phyloP scores from a whole-genome alignment of 495 filamentous ascomycete species.

The Aspergillus bridgeri region DNA sequence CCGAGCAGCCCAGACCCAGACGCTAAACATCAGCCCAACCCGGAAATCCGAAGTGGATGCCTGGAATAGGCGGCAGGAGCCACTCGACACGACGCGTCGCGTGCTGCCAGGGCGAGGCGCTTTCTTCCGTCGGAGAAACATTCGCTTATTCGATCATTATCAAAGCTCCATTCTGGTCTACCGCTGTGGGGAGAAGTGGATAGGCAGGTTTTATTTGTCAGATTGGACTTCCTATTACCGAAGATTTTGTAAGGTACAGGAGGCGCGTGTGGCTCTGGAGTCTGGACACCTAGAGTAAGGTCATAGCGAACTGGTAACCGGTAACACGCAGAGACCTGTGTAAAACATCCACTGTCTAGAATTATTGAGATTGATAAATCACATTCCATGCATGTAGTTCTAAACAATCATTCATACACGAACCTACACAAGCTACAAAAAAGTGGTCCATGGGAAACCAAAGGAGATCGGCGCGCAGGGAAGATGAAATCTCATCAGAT shows the following conservation, averaged over 20 bases:
- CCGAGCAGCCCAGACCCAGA: background rate
- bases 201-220: background rate
- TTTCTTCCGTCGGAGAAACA: background rate
- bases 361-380: too few relatives aligned
- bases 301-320: background rate
- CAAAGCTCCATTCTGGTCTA: background rate
- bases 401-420: too few relatives aligned
- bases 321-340: background rate
- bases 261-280: too few relatives aligned
- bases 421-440: background rate
- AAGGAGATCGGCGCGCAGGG: background rate
- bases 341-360: too few relatives aligned
- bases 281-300: too few relatives aligned
- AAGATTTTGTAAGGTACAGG: background rate
- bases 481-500: slow-evolving; percentile 14
- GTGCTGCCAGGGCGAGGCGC: background rate
- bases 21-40: background rate
- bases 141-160: slow-evolving; percentile 6
- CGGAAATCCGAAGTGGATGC: slow-evolving; percentile 7
- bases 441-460: background rate
- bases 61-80: background rate
- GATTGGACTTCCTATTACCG: background rate
- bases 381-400: too few relatives aligned
- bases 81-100: slow-evolving; percentile 1
- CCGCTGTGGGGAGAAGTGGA: background rate